Conservation (phyloP, 2,329 filamentous ascomycete genomes). For the Epichloe baconii region DNA sequence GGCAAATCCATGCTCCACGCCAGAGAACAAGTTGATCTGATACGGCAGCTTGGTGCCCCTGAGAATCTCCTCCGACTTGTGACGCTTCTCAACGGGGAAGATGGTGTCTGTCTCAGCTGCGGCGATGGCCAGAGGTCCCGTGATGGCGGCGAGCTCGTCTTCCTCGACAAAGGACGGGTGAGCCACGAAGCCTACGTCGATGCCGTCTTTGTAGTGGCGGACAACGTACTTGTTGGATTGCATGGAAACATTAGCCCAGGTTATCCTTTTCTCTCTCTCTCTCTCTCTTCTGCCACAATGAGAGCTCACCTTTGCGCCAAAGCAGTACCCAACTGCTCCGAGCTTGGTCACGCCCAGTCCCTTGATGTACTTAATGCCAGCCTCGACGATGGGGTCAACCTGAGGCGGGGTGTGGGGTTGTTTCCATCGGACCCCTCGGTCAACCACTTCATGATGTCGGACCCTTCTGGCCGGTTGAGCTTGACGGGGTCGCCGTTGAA, state of each 20-base stretch:
- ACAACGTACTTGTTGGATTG: conserved; percentile 43
- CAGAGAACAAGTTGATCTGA: conserved; percentile 57
- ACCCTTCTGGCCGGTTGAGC: conserved; percentile 13
- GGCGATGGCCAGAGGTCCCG: conserved; percentile 45
- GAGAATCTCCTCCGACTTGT: conserved; percentile 47
- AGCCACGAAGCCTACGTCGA: conserved; percentile 48
- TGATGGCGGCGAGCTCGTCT: conserved; percentile 44
- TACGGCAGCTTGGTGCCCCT: conserved; percentile 40
- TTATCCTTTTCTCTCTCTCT: not conserved
- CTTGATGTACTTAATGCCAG: conserved; percentile 40
- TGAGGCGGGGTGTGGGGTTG: conserved; percentile 25
- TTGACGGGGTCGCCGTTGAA: conserved; percentile 24
- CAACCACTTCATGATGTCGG: conserved; percentile 22
- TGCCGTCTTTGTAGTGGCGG: conserved; percentile 45
- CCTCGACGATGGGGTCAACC: conserved; percentile 21
- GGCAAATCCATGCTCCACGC: conserved; percentile 60
- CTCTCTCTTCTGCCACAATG: not conserved
- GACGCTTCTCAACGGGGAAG: conserved; percentile 42
- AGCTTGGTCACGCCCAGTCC: conserved; percentile 38
- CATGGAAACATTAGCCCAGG: not conserved
- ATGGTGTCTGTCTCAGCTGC: conserved; percentile 49
- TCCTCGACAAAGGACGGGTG: conserved; percentile 50
- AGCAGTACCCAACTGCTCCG: conserved; percentile 50
- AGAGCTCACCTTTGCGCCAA: conserved; percentile 42
- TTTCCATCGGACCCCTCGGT: conserved; percentile 31